These are phyloP conservation scores for Drechslerella stenobrocha DNA, from an alignment of 2,329 filamentous ascomycete genomes.

Conservation along the genomic window DNA sequence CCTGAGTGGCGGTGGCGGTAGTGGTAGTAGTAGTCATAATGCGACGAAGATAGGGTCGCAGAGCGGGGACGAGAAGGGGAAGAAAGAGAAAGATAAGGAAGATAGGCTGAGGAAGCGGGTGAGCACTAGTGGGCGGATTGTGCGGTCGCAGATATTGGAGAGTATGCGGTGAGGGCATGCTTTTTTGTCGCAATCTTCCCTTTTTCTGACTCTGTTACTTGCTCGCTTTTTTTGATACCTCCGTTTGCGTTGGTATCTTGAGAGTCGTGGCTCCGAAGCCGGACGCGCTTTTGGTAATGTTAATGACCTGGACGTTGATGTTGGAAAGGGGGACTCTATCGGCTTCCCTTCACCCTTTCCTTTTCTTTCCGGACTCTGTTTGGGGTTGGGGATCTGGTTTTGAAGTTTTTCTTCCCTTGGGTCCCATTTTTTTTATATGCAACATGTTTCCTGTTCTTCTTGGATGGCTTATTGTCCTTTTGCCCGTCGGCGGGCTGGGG, in stretches of 20 bases:
- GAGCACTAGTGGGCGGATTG: constrained; percentile 72
- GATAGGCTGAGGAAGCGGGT: constrained; percentile 74
- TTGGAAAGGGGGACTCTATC: background rate
- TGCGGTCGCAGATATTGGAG: constrained; percentile 36
- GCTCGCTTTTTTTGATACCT: too few species aligned
- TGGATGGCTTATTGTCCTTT: constrained; percentile 7
- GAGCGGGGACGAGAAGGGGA: constrained; percentile 56
- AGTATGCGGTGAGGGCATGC: constrained; percentile 31
- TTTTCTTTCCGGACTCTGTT: too few species aligned
- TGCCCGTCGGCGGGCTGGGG: too few species aligned
- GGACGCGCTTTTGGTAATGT: too few species aligned
- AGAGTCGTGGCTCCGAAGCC: background rate
- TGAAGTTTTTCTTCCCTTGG: too few species aligned
- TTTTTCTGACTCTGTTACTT: too few species aligned
- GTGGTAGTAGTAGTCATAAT: constrained; percentile 25
- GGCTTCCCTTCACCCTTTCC: too few species aligned
- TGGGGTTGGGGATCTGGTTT: too few species aligned
- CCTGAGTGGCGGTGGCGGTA: constrained; percentile 29
- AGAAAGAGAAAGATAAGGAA: constrained; percentile 67
- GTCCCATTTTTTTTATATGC: too few species aligned
- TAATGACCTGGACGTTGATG: background rate
- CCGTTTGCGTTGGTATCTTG: constrained; percentile 8
- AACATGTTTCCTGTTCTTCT: constrained; percentile 7
- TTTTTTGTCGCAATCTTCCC: too few species aligned
- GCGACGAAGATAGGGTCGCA: constrained; percentile 41